phyloP scores from a whole-genome alignment of 1,139 yeast genomes.

The Suhomyces anneliseae region DNA sequence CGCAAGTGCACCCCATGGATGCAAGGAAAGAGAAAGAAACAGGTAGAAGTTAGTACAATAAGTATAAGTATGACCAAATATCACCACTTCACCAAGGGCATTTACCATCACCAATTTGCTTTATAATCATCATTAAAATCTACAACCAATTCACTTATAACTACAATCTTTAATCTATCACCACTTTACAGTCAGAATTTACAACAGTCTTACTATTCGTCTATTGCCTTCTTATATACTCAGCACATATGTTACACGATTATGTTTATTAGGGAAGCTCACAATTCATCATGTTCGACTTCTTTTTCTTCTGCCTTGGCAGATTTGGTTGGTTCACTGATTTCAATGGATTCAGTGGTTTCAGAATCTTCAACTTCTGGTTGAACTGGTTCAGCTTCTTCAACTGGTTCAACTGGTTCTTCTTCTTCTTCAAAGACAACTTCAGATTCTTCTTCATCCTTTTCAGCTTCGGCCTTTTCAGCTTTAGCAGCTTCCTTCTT shows the following conservation, averaged over 20 bases:
- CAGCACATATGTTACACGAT: background rate
- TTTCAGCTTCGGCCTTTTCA: slow-evolving; percentile 5
- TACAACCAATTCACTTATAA: too few relatives aligned
- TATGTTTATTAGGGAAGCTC: background rate
- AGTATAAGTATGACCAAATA: too few relatives aligned
- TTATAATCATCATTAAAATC: too few relatives aligned
- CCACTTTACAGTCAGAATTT: too few relatives aligned
- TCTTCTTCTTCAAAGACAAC: slow-evolving; percentile 9
- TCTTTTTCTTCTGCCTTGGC: slow-evolving; percentile 1
- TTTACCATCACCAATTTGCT: too few relatives aligned
- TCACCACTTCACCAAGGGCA: too few relatives aligned
- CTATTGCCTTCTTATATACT: background rate
- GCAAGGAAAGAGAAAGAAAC: too few relatives aligned
- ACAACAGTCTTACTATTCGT: background rate
- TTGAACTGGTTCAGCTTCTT: background rate
- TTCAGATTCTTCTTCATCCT: slow-evolving; percentile 5
- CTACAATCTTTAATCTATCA: too few relatives aligned
- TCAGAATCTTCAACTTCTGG: background rate
- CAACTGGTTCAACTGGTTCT: background rate
- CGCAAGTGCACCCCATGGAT: too few relatives aligned
- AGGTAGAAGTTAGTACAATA: too few relatives aligned
- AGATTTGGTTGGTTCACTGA: background rate
- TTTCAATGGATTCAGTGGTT: background rate
- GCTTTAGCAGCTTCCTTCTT: slow-evolving; percentile 4
- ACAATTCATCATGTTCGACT: slow-evolving; percentile 9